Evolutionary conservation across 805 yeast species (phyloP).

Genomic region (Dipodascus geniculatus): DNA sequence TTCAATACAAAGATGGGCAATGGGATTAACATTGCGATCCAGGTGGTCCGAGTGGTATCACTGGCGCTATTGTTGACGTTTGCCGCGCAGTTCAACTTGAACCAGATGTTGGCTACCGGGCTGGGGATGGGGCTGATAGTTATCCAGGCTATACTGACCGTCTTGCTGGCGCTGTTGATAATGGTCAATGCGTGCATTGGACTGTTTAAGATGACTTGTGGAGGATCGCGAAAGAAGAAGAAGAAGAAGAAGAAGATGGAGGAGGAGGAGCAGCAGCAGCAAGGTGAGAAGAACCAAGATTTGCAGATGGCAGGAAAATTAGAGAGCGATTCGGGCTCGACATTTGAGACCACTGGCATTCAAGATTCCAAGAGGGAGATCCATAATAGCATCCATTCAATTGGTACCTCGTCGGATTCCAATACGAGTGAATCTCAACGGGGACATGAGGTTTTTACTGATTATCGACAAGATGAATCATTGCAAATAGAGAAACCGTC

Average conservation of each 20-base stretch:
- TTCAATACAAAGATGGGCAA: conserved; percentile 23
- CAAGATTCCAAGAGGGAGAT: not conserved
- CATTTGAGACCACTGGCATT: too few species aligned
- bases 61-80: conserved; percentile 21
- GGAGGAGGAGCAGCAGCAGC: too few species aligned
- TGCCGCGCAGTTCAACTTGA: conserved; percentile 20
- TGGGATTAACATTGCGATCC: conserved; percentile 20
- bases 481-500: not conserved
- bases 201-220: not conserved
- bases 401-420: not conserved
- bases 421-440: not conserved
- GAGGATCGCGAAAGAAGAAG: not conserved
- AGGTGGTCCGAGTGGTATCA: conserved; percentile 20
- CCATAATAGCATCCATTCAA: not conserved
- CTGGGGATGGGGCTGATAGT: conserved; percentile 23
- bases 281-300: too few species aligned
- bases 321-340: too few species aligned
- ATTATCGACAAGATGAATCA: too few species aligned
- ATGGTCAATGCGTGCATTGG: conserved; percentile 6
- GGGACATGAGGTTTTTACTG: too few species aligned
- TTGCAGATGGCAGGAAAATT: too few species aligned
- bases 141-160: conserved; percentile 21
- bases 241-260: not conserved
- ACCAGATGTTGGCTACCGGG: conserved; percentile 19
- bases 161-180: conserved; percentile 18